These are phyloP conservation scores for Dacryopinax spathularia DNA, from an alignment of 768 basidiomycete genomes.

Conservation along the genomic window DNA sequence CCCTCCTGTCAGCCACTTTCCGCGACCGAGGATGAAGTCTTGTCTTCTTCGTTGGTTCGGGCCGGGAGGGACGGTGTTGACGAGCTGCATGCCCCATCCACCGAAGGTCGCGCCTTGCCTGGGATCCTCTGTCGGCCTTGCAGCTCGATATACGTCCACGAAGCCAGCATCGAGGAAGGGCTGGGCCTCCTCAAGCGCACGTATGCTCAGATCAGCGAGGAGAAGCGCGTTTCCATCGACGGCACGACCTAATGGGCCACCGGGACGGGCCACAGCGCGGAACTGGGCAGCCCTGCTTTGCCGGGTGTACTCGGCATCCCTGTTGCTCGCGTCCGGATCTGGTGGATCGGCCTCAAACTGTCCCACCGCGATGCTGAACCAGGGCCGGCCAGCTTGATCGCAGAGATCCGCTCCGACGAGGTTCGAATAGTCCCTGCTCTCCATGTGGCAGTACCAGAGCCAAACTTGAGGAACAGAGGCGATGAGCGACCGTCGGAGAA, in stretches of 20 bases:
- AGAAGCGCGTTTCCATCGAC: neutral
- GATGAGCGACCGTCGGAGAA: neutral
- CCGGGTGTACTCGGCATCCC: neutral
- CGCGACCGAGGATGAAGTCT: neutral
- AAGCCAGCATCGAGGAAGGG: neutral
- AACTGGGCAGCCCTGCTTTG: neutral
- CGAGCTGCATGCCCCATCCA: neutral
- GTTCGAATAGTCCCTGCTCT: slow-evolving; percentile 4
- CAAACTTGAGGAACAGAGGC: neutral
- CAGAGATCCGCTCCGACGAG: neutral
- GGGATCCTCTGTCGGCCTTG: neutral
- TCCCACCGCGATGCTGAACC: neutral
- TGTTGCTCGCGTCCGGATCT: neutral
- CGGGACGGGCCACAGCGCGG: neutral
- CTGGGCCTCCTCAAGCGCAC: neutral
- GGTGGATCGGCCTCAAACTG: neutral
- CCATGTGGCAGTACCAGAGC: neutral
- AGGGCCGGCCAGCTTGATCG: neutral
- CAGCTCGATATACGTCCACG: neutral
- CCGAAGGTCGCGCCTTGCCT: neutral
- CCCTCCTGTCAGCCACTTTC: neutral
- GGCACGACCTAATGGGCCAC: neutral
- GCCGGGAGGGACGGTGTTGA: neutral
- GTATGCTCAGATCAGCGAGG: neutral
- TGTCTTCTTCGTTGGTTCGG: neutral